Percentiles rank a stretch among this genome's conserved stretches.
These are phyloP conservation scores for Starmerella ratchasimensis DNA, from an alignment of 805 yeast species.

Conservation along the genomic window DNA sequence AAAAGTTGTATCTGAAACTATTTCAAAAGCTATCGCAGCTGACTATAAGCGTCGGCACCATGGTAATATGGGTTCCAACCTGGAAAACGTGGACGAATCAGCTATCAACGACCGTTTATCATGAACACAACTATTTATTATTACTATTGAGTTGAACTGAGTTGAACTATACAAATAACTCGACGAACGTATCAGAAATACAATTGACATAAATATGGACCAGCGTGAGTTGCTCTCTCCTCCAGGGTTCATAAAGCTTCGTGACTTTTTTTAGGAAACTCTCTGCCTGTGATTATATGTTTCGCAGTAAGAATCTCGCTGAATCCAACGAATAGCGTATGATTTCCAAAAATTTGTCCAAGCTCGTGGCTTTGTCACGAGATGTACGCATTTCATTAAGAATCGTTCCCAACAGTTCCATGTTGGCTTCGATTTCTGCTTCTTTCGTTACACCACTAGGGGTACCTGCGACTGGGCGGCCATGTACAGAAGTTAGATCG, in stretches of 20 bases:
- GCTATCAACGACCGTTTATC: conserved; percentile 20
- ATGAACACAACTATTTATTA: too few relatives aligned
- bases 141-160: neutral
- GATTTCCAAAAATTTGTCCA: conserved; percentile 45
- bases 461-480: neutral
- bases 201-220: neutral
- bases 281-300: conserved; percentile 3
- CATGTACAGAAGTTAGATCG: conserved; percentile 25
- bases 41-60: conserved; percentile 40
- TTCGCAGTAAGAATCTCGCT: conserved; percentile 13
- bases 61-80: conserved; percentile 24
- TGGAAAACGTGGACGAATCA: conserved; percentile 20
- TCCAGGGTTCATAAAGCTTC: neutral
- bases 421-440: conserved; percentile 40
- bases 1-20: conserved; percentile 47
- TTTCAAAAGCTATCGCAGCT: conserved; percentile 39
- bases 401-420: conserved; percentile 30
- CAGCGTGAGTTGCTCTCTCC: neutral
- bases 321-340: conserved; percentile 41
- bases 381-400: conserved; percentile 27
- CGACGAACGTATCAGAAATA: neutral
- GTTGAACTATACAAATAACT: neutral
- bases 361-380: conserved; percentile 28
- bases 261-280: neutral
- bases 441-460: conserved; percentile 25